Conservation (phyloP, 192 early-diverging fungal genomes). For the Geranomyces variabilis region DNA sequence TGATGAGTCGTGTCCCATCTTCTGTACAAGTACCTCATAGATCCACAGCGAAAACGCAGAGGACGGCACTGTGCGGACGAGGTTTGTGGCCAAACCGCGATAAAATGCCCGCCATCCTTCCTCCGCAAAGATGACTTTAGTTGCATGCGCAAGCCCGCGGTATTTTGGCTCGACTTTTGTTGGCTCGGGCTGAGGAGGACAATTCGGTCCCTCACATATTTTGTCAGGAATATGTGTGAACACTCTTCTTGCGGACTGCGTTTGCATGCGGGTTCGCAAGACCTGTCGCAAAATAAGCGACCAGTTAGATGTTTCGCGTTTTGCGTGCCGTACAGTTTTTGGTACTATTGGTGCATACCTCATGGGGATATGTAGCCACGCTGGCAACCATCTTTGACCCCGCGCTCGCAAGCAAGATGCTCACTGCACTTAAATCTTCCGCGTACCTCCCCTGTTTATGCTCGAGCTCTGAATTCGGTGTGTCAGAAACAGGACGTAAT, state of each 20-base stretch:
- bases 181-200: constrained; percentile 16
- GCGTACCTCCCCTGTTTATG: constrained; percentile 2
- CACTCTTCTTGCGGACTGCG: constrained; percentile 57
- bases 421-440: constrained; percentile 39
- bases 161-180: constrained; percentile 59
- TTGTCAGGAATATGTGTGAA: constrained; percentile 54
- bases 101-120: constrained; percentile 87
- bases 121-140: constrained; percentile 69
- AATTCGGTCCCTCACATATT: constrained; percentile 26
- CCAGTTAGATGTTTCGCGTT: too few species aligned
- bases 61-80: constrained; percentile 88
- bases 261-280: constrained; percentile 91
- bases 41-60: constrained; percentile 84
- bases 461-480: constrained; percentile 16
- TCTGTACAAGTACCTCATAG: constrained; percentile 79
- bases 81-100: constrained; percentile 81
- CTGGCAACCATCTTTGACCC: constrained; percentile 89
- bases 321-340: not conserved
- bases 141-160: constrained; percentile 79
- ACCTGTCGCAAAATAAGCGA: constrained; percentile 44
- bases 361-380: constrained; percentile 92
- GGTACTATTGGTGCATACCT: constrained; percentile 53
- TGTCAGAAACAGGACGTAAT: not conserved
- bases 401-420: constrained; percentile 81
- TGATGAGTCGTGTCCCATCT: constrained; percentile 17